Base-by-base conservation (phyloP, 768 basidiomycete species). In the Amanita subjunquillea region DNA sequence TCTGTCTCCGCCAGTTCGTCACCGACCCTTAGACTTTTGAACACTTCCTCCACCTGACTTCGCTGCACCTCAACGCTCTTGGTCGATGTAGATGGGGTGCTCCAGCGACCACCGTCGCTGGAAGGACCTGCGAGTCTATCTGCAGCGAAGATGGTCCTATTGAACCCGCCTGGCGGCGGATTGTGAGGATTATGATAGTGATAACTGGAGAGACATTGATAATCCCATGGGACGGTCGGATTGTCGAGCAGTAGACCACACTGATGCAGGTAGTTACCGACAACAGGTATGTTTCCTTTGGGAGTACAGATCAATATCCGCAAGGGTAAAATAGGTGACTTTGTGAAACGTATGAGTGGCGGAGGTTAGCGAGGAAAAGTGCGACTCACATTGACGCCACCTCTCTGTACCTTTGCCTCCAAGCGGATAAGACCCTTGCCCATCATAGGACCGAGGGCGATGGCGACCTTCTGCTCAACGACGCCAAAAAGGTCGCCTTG, bases 61-160 rank as follows among this genome's bases (percentile, higher is more conserved):
- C 93, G 74, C 67, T 96, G 93, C 36, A 95, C 80, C 63, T 96
- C 93, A 6, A 94, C 83, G 55, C 82, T 90, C 69, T 90, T 93
- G 2, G 79, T 78, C 6, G 80, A 68, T 23, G 78, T 72, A 12
- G 71, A 67, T 25, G 80, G 74, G 10, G 80, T 72, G 47, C 68
- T 69, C 85, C 85, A 89, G 46, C 80, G 74, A 17, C 74, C 72
- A 43, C 64, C 62, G 47, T 66, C 65, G 27, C 59, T 55, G 12
- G 62, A 54, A 12, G 63, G 61, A n/a, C 61, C 60, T 56, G 73
- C 74, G 34, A 74, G 58, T 30, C 75, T 67, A 46, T 73, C 69
- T 50, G 72, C 63, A 20, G 69, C 62, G 29, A 76, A 61, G 20
- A 69, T 59, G 34, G 68, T 64, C 39, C 70, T 74, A 54, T 66